phyloP scores from a whole-genome alignment of 495 filamentous ascomycete species.

The Hypoxylon rickii region DNA sequence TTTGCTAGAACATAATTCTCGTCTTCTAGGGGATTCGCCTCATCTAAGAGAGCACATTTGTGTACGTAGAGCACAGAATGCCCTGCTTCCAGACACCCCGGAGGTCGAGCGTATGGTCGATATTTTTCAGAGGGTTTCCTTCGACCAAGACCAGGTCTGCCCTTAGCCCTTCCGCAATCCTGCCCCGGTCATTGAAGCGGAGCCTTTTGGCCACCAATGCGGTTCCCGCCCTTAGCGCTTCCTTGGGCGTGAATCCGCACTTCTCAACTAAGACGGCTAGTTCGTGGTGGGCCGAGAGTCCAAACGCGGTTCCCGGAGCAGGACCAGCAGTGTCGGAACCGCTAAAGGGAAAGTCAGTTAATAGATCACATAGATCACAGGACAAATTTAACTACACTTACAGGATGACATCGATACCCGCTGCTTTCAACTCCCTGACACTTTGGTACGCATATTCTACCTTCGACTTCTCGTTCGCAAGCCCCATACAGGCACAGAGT shows the following conservation, averaged over 20 bases:
- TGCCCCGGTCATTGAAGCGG: constrained; percentile 38
- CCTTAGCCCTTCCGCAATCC: constrained; percentile 35
- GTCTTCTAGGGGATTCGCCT: no score
- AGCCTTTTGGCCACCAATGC: constrained; percentile 33
- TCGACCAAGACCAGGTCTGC: constrained; percentile 43
- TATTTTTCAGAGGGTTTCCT: constrained; percentile 40
- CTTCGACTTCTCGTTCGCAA: constrained; percentile 3
- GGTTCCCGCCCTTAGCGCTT: constrained; percentile 36
- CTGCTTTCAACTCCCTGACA: constrained; percentile 19
- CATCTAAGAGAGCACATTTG: not conserved
- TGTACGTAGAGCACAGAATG: constrained; percentile 10
- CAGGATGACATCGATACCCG: constrained; percentile 19
- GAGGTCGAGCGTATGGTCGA: constrained; percentile 26
- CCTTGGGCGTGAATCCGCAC: constrained; percentile 36
- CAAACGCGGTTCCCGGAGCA: constrained; percentile 18
- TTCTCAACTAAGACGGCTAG: constrained; percentile 14
- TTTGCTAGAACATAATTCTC: no score
- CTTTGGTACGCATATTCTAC: constrained; percentile 25
- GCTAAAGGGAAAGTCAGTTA: not conserved
- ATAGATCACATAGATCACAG: not conserved
- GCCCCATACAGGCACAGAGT: constrained; percentile 15
- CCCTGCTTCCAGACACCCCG: constrained; percentile 27
- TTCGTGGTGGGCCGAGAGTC: constrained; percentile 20
- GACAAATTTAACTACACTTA: not conserved
- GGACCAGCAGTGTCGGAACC: constrained; percentile 29